These are phyloP conservation scores for Penicillium sp. DNA, from an alignment of 2,329 filamentous ascomycete genomes.

Conservation along the genomic window DNA sequence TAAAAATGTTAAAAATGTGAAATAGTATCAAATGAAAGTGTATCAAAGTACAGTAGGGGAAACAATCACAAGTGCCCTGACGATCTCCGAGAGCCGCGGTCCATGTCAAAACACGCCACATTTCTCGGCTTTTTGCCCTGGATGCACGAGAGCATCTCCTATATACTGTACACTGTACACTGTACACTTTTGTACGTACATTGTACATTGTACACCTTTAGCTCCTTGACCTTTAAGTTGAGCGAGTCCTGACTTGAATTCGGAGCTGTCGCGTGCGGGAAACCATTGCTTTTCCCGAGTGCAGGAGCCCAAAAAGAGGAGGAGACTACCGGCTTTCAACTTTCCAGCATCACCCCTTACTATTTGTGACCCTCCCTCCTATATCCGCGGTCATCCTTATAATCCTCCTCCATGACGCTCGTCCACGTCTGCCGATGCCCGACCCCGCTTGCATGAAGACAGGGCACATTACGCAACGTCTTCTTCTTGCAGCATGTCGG, in stretches of 20 bases:
- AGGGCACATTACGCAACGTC: constrained; percentile 22
- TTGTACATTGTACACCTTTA: not conserved
- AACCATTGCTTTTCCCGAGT: constrained; percentile 11
- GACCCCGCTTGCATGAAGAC: constrained; percentile 33
- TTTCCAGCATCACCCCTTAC: not conserved
- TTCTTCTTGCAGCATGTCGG: constrained; percentile 37
- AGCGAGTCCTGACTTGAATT: not conserved
- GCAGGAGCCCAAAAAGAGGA: not conserved
- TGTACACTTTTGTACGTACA: not conserved
- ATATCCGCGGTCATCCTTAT: not conserved
- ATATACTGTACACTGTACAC: not conserved
- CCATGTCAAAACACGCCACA: constrained; percentile 19
- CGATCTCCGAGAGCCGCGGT: constrained; percentile 34
- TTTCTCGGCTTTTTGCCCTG: constrained; percentile 8
- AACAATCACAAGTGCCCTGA: constrained; percentile 29
- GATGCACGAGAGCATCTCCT: constrained; percentile 7
- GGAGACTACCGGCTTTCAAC: not conserved
- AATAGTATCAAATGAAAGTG: too few species aligned
- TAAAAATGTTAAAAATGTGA: too few species aligned
- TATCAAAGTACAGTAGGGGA: too few species aligned
- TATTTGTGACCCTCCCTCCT: not conserved
- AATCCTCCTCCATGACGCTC: constrained; percentile 26
- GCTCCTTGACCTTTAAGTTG: not conserved
- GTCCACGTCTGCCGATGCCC: constrained; percentile 24
- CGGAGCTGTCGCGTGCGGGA: constrained; percentile 5